Conservation (phyloP, 257 asterid species). For the Solanum peruvianum region DNA sequence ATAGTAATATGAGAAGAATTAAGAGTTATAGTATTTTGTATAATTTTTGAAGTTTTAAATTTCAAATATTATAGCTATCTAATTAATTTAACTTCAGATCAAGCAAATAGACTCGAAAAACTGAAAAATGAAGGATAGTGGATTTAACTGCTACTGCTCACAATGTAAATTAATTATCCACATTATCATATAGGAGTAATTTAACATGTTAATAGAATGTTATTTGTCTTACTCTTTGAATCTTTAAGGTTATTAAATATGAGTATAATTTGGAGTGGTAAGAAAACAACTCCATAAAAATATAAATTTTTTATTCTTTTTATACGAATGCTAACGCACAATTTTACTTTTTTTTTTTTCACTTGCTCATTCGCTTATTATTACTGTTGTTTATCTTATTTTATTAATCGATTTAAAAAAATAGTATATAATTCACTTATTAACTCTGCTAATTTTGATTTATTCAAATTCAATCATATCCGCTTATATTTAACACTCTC, state of each 20-base stretch:
- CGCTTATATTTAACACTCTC: background rate
- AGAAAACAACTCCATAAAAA: background rate
- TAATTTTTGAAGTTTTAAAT: background rate
- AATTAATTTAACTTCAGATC: background rate
- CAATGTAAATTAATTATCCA: background rate
- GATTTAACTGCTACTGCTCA: background rate
- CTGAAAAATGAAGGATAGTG: background rate
- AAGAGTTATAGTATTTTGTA: background rate
- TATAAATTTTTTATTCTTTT: no score
- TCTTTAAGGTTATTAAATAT: background rate
- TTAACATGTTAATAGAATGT: background rate
- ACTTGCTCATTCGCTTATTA: background rate
- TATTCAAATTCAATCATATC: background rate
- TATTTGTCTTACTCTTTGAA: background rate
- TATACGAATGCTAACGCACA: no score
- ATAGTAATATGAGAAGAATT: background rate
- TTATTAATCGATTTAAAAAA: no score
- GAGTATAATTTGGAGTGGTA: background rate
- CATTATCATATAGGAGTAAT: background rate
- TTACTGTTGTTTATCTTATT: no score
- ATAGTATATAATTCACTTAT: rapidly evolving
- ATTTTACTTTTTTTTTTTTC: no score
- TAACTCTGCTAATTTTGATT: background rate
- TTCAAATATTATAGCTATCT: background rate
- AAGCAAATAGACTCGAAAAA: background rate